Evolutionary conservation across 768 basidiomycete species (phyloP).

Genomic region (Auricularia sp.): DNA sequence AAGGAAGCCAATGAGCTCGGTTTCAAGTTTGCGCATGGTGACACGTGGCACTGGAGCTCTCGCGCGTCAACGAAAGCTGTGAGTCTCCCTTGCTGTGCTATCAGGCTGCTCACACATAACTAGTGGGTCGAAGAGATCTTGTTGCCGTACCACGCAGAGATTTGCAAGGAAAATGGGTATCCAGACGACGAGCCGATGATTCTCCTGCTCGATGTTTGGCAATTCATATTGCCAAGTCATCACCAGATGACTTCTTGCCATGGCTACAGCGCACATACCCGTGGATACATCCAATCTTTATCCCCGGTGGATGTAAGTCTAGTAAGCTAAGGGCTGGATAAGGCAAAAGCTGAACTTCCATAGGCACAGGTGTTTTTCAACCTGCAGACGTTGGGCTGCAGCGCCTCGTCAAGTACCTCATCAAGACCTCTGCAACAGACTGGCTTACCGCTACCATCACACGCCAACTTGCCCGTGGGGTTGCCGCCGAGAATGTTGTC

Average conservation of each 20-base stretch:
- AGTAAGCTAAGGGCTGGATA: background rate
- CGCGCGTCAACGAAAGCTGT: background rate
- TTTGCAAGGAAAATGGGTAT: background rate
- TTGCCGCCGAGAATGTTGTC: background rate
- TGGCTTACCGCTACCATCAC: background rate
- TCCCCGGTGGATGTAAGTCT: slow-evolving; percentile 16
- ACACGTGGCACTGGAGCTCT: background rate
- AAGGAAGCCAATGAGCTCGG: background rate
- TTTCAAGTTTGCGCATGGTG: background rate
- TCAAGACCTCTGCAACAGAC: slow-evolving; percentile 7
- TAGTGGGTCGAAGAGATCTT: background rate
- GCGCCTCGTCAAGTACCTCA: slow-evolving; percentile 17
- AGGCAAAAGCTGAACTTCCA: background rate
- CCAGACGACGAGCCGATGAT: slow-evolving; percentile 10
- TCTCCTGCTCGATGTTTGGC: slow-evolving; percentile 19
- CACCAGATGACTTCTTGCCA: slow-evolving; percentile 11
- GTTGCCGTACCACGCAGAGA: background rate
- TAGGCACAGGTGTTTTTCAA: slow-evolving; percentile 14
- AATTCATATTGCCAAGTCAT: slow-evolving; percentile 15
- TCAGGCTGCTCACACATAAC: too few species aligned
- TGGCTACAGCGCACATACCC: slow-evolving; percentile 12
- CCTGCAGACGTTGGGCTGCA: slow-evolving; percentile 23
- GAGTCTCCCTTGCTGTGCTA: background rate
- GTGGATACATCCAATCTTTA: slow-evolving; percentile 15
- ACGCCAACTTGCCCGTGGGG: background rate